These are phyloP conservation scores for Colletotrichum camelliae DNA, from an alignment of 2,329 filamentous ascomycete species.

Conservation along the genomic window DNA sequence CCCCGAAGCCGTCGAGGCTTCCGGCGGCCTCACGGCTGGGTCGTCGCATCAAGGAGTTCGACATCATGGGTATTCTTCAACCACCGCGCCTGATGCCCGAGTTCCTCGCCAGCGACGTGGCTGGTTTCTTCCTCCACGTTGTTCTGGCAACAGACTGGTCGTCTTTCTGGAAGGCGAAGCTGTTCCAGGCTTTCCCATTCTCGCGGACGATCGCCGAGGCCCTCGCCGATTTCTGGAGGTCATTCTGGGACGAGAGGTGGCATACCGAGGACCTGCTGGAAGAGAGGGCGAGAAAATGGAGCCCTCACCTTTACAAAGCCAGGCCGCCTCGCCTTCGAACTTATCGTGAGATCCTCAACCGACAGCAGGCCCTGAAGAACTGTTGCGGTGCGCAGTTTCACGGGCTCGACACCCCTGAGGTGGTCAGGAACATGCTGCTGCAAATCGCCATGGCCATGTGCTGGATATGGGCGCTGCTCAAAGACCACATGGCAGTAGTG, in stretches of 20 bases:
- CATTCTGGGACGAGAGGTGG: slow-evolving; percentile 10
- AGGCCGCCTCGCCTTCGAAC: slow-evolving; percentile 8
- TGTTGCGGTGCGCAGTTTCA: not conserved
- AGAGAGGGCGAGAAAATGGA: not conserved
- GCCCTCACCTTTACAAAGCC: not conserved
- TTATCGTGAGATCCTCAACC: slow-evolving; percentile 22
- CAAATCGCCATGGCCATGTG: slow-evolving; percentile 12
- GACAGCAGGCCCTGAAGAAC: slow-evolving; percentile 18
- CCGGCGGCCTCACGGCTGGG: not conserved
- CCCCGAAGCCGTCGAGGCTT: not conserved
- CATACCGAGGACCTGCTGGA: not conserved
- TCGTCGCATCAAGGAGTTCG: not conserved
- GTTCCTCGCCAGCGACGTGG: slow-evolving; percentile 7
- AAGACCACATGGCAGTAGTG: not conserved
- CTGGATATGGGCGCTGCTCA: slow-evolving; percentile 5
- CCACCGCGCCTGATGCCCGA: not conserved
- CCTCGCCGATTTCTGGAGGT: not conserved
- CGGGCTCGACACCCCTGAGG: not conserved
- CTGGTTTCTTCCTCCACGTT: not conserved
- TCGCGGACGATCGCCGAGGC: not conserved
- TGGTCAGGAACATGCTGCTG: slow-evolving; percentile 3
- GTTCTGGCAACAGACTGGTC: slow-evolving; percentile 4
- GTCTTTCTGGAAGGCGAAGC: not conserved
- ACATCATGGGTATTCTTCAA: not conserved
- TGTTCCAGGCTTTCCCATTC: not conserved